Percentiles rank a stretch among this genome's conserved stretches.
These are phyloP conservation scores for Ilyonectria sp. DNA, from an alignment of 2,329 filamentous ascomycete genomes.

Conservation along the genomic window DNA sequence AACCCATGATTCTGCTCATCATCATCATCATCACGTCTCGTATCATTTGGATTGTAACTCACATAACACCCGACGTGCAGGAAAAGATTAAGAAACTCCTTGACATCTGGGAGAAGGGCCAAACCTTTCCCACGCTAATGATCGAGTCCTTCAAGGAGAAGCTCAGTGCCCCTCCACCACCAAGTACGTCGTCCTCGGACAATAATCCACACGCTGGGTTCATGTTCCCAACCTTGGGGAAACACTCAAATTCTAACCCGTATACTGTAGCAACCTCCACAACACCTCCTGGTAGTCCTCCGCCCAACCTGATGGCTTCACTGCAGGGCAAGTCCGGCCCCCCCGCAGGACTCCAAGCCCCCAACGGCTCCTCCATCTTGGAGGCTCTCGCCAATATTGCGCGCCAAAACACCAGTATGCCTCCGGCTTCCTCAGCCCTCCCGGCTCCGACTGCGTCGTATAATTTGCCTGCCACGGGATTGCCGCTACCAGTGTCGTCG, in stretches of 20 bases:
- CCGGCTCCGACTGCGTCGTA: slow-evolving; percentile 62
- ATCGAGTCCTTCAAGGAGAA: slow-evolving; percentile 88
- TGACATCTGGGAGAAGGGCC: slow-evolving; percentile 97
- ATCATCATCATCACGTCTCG: slow-evolving; percentile 24
- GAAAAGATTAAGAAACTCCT: slow-evolving; percentile 95
- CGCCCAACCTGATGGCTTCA: slow-evolving; percentile 60
- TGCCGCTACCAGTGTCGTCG: slow-evolving; percentile 52
- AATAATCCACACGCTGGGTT: slow-evolving; percentile 1
- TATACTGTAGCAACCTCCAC: slow-evolving; percentile 74
- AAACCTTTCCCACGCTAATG: slow-evolving; percentile 88
- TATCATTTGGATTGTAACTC: slow-evolving; percentile 52
- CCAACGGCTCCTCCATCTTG: slow-evolving; percentile 74
- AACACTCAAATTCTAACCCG: slow-evolving; percentile 56
- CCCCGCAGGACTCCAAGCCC: slow-evolving; percentile 59
- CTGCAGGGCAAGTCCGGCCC: slow-evolving; percentile 52
- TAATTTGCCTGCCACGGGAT: slow-evolving; percentile 52
- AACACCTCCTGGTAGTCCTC: slow-evolving; percentile 78
- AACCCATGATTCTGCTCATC: slow-evolving; percentile 37
- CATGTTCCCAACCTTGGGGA: slow-evolving; percentile 7
- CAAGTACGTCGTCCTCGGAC: slow-evolving; percentile 71
- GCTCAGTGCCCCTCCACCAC: slow-evolving; percentile 72
- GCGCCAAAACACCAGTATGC: slow-evolving; percentile 75
- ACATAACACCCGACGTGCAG: slow-evolving; percentile 71
- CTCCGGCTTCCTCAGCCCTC: slow-evolving; percentile 57
- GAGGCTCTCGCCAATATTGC: slow-evolving; percentile 86